Conservation (phyloP, 2,329 filamentous ascomycete genomes). For the Grosmannia penicillata region DNA sequence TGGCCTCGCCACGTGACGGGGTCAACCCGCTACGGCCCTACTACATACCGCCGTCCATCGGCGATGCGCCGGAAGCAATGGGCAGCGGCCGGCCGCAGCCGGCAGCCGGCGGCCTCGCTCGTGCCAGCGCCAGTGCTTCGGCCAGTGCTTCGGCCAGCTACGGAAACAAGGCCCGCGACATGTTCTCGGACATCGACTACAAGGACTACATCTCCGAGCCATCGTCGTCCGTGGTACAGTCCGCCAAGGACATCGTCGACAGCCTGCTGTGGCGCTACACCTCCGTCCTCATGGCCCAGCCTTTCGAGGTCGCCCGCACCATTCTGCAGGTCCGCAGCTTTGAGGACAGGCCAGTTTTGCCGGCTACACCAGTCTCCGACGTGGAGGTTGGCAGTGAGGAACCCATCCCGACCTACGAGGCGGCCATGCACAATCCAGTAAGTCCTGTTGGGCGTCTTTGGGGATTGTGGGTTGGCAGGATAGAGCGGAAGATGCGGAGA, state of each 20-base stretch:
- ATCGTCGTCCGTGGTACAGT: conserved; percentile 60
- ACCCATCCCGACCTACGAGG: not conserved
- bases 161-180: conserved; percentile 59
- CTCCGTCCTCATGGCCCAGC: conserved; percentile 77
- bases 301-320: conserved; percentile 93
- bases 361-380: conserved; percentile 4
- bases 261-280: conserved; percentile 86
- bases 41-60: conserved; percentile 48
- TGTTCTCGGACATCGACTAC: conserved; percentile 85
- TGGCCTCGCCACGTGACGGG: conserved; percentile 29
- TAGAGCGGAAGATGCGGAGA: too few species aligned
- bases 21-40: conserved; percentile 55
- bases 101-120: conserved; percentile 12
- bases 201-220: conserved; percentile 69
- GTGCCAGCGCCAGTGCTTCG: not conserved
- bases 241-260: conserved; percentile 63
- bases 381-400: not conserved
- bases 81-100: conserved; percentile 10
- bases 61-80: conserved; percentile 26
- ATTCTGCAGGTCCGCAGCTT: conserved; percentile 64
- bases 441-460: not conserved
- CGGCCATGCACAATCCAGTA: conserved; percentile 2
- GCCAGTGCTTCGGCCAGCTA: conserved; percentile 19
- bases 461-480: too few species aligned
- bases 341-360: conserved; percentile 28